phyloP scores from a whole-genome alignment of 257 asterid species.

The Plantago major region DNA sequence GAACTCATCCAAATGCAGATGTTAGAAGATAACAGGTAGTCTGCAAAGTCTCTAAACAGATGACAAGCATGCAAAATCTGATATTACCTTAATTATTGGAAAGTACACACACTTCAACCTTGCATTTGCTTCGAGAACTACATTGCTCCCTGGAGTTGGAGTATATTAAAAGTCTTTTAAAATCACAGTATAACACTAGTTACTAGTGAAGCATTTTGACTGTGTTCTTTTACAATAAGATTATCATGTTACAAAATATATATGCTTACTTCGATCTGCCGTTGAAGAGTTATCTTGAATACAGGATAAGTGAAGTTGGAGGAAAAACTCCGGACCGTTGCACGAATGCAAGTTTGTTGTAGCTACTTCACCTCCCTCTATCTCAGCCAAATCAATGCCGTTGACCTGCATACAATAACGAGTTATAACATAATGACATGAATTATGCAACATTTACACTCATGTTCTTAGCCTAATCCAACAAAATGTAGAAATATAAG shows the following conservation, averaged over 20 bases:
- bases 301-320: conserved; percentile 41
- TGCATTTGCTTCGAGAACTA: conserved; percentile 54
- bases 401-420: conserved; percentile 51
- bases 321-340: conserved; percentile 52
- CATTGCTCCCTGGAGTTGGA: conserved; percentile 32
- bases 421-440: neutral
- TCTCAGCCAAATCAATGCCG: conserved; percentile 44
- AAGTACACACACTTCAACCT: conserved; percentile 66
- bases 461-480: conserved; percentile 5
- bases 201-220: too few species aligned
- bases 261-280: conserved; percentile 34
- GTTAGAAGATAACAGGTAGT: conserved; percentile 4
- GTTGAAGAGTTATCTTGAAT: conserved; percentile 20
- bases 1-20: conserved; percentile 23
- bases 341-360: conserved; percentile 55
- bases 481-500: too few species aligned
- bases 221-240: neutral
- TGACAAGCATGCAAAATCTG: too few species aligned
- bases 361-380: conserved; percentile 64
- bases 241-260: neutral
- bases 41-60: too few species aligned
- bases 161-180: conserved; percentile 9
- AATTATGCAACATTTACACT: neutral
- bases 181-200: too few species aligned
- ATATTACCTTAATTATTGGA: conserved; percentile 59